These are phyloP conservation scores for Sporothrix brasiliensis DNA, from an alignment of 2,329 filamentous ascomycete genomes.

Conservation along the genomic window DNA sequence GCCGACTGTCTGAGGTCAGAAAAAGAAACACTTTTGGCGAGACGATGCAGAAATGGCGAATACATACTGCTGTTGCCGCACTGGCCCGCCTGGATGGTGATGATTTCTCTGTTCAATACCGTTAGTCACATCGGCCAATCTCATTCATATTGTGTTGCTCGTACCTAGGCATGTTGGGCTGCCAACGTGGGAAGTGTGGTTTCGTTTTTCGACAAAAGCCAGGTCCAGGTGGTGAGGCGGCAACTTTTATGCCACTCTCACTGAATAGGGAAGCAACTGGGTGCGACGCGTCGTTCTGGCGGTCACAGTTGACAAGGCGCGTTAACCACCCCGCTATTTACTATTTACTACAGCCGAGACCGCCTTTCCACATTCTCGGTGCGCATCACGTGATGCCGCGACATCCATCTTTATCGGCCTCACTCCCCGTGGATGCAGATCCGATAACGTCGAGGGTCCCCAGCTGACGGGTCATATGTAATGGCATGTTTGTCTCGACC, in stretches of 20 bases:
- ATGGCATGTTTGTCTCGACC: conserved; percentile 11
- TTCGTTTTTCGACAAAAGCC: conserved; percentile 1
- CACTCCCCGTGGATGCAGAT: not conserved
- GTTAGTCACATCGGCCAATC: not conserved
- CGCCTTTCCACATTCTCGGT: not conserved
- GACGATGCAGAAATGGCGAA: conserved; percentile 25
- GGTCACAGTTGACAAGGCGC: conserved; percentile 15
- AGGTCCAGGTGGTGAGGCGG: conserved; percentile 24
- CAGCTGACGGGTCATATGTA: not conserved
- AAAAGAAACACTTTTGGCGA: no score
- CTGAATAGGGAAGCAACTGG: not conserved
- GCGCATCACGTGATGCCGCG: not conserved
- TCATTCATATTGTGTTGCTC: not conserved
- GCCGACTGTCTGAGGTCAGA: conserved; percentile 68
- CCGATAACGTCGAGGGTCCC: conserved; percentile 4
- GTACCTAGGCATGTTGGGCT: conserved; percentile 44
- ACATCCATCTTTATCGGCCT: not conserved
- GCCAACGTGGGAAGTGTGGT: conserved; percentile 14
- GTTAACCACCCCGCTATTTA: conserved; percentile 29
- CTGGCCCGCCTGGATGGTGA: conserved; percentile 97
- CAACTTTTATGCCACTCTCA: conserved; percentile 1
- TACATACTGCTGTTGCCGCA: conserved; percentile 97
- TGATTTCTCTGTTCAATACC: conserved; percentile 76
- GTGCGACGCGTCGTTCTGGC: conserved; percentile 25
- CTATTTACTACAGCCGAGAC: conserved; percentile 20